Conservation (phyloP, 768 basidiomycete genomes). For the Podaxis carcinomalis region DNA sequence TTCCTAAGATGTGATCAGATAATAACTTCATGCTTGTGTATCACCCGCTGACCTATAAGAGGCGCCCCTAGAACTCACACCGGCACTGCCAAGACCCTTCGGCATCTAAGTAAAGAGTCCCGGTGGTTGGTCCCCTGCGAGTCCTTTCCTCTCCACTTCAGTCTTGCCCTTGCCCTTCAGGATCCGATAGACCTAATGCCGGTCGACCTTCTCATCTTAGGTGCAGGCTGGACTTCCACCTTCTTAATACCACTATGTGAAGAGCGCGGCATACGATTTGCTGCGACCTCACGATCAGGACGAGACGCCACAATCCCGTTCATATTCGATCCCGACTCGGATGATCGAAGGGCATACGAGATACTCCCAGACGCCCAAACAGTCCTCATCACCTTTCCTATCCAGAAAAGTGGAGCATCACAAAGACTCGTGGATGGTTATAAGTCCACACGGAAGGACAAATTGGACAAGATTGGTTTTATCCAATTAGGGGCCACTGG, state of each 20-base stretch:
- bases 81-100: neutral
- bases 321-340: conserved; percentile 47
- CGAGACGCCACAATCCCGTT: conserved; percentile 46
- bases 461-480: conserved; percentile 30
- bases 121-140: neutral
- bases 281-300: conserved; percentile 54
- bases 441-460: conserved; percentile 20
- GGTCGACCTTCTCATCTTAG: conserved; percentile 58
- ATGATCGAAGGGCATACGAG: conserved; percentile 38
- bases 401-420: conserved; percentile 42
- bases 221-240: conserved; percentile 61
- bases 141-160: neutral
- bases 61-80: neutral
- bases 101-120: neutral
- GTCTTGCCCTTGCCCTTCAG: neutral
- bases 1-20: neutral
- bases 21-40: neutral
- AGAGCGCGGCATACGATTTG: conserved; percentile 34
- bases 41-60: neutral
- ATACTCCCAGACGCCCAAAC: conserved; percentile 49
- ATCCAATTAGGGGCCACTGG: conserved; percentile 60
- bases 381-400: conserved; percentile 55
- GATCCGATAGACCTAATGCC: conserved; percentile 9
- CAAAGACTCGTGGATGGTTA: conserved; percentile 44
- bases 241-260: conserved; percentile 56